Evolutionary conservation across 257 asterid species (phyloP), one percentile per base, ranked within the genome.

Genomic region (Gardenia jasminoides): DNA sequence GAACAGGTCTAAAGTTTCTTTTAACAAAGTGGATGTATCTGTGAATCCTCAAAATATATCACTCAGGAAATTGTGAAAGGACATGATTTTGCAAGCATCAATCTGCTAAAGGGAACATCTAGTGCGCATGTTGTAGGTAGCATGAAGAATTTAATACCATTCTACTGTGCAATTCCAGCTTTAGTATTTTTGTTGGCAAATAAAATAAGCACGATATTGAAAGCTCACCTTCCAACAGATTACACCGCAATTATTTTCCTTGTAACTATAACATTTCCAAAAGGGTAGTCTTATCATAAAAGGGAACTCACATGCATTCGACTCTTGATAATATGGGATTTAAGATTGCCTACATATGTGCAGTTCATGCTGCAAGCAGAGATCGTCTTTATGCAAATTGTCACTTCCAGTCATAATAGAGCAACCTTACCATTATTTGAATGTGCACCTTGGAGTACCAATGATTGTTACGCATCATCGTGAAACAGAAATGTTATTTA

Each of bases 1-100:
- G 98, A 83, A 93, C 90, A 41, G 99, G 99, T 85, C 87, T 89
- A 85, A 96, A 91, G 79, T 87, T 76, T 78, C 91, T 93, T 84
- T 96, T 96, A 78, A 91, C 96, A 65, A 76, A 96, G 80, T 88
- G 93, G 76, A 96, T 89, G 82, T 96, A 96, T 89, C 99, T 96
- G 88, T 70, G 70, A 81, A 76, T 20, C 73, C 59, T 79, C 80
- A 70, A 44, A 69, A 65, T 36, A n/a, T 33, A 47, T 12, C 7
- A 36, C 13, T 78, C 78, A 67, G 58, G 54, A 16, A 61, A 54
- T 59, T 50, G 68, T 50, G 62, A 56, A 46, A 82, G 80, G 54
- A 66, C 36, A 74, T 80, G 69, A 61, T 76, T 70, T 74, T 20
- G 41, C 65, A 47, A n/a, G 24, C 8, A 61, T 41, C 64, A 26